Evolutionary conservation across 768 basidiomycete genomes (phyloP), one percentile per base, ranked within the genome.

Genomic region (Phlebiopsis gigantea): DNA sequence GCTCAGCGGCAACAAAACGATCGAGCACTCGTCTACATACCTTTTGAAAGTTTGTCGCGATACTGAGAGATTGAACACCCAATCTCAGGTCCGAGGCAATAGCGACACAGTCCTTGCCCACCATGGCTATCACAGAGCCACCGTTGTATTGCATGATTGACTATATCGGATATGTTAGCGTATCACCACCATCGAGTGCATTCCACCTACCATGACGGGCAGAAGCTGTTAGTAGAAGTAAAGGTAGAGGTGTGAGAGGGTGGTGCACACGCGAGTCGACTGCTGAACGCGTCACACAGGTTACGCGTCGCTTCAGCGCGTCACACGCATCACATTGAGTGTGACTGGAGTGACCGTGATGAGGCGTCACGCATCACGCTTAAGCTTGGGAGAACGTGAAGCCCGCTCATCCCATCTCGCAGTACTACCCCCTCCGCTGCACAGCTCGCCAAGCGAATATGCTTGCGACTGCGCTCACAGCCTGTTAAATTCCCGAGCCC

Each of bases 101-200:
- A 53, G 97, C 97, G 49, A 99, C 97, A 71, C 97, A 99, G 64
- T 93, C 89, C 75, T 98, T 98, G 61, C 97, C 97, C 58, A 89
- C 88, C 97, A 99, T 99, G 77, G 97, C 97, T 73, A 99, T 81
- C 66, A 96, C 92, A 75, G 95, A 97, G 75, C 97, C 97, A 77
- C 95, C 95, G 79, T 97, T 98, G 61, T 86, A 78, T 73, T 92
- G 81, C 90, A 96, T 89, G 65, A 89, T 85, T 68, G 91, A 93
- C 91, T 93, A 60, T 17, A 48, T 12, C 29, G 5, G 49, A 5
- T 9, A 24, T n/a, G 22, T n/a, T 34, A 10, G 51, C 2, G 26
- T 7, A 42, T 71, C 31, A 61, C 46, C 19, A 41, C 15, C 4
- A 21, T 22, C 6, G 22, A 29, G 48, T 26, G n/a, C n/a, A n/a